Evolutionary conservation across 306 rosid genomes (phyloP).

Genomic region (Mimosa bimucronata): DNA sequence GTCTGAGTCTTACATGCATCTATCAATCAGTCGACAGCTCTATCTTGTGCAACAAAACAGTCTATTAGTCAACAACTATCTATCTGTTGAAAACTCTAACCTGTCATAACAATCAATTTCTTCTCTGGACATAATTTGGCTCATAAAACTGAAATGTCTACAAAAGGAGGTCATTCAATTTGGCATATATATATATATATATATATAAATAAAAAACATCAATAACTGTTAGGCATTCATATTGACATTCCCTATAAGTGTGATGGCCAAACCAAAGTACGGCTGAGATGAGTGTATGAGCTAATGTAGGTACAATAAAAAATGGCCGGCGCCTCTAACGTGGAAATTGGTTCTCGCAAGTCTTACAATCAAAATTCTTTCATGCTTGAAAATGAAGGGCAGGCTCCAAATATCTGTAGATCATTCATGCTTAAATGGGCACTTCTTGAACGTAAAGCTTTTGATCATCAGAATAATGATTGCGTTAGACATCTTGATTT

Average conservation of each 20-base stretch:
- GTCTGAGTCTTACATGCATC: not conserved
- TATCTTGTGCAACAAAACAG: not conserved
- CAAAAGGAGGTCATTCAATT: slow-evolving; percentile 6
- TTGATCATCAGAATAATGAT: slow-evolving; percentile 10
- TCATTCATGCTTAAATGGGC: not conserved
- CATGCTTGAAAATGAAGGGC: slow-evolving; percentile 20
- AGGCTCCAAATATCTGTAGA: slow-evolving; percentile 25
- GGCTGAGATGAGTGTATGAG: not conserved
- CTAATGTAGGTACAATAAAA: not conserved
- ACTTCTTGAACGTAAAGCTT: slow-evolving; percentile 15
- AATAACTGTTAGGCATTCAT: slow-evolving; percentile 10
- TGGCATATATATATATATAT: not conserved
- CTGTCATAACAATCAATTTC: slow-evolving; percentile 9
- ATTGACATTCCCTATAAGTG: slow-evolving; percentile 16
- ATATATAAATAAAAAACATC: not conserved
- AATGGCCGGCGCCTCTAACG: slow-evolving; percentile 12
- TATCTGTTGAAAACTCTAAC: not conserved
- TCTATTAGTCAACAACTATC: not conserved
- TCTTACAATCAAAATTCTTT: slow-evolving; percentile 20
- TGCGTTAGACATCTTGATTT: slow-evolving; percentile 1
- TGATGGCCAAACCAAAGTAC: not conserved
- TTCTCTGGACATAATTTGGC: not conserved
- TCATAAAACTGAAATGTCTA: not conserved
- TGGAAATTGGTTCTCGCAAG: slow-evolving; percentile 26
- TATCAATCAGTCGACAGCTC: not conserved